Evolutionary conservation across 352 stramenopile genomes (phyloP).

Genomic region (Poterioochromonas sp.): DNA sequence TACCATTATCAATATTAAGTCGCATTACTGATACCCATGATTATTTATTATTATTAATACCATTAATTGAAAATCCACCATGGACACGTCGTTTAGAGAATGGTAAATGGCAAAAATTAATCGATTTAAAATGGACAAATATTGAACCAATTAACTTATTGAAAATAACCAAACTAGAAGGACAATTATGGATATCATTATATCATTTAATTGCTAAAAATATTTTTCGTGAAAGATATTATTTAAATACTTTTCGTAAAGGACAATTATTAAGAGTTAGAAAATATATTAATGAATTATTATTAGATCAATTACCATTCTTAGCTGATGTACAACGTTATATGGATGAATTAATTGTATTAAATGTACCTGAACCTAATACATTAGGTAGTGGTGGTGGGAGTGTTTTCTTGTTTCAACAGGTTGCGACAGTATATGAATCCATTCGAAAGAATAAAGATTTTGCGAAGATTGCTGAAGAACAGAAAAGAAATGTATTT

Average conservation of each 20-base stretch:
- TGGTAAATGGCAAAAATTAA: conserved; percentile 45
- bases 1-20: conserved; percentile 72
- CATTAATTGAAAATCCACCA: conserved; percentile 85
- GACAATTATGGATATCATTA: conserved; percentile 82
- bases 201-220: conserved; percentile 85
- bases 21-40: conserved; percentile 92
- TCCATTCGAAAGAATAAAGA: not conserved
- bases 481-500: conserved; percentile 5
- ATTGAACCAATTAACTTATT: conserved; percentile 75
- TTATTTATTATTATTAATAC: conserved; percentile 74
- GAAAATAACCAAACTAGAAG: conserved; percentile 79
- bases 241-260: conserved; percentile 85
- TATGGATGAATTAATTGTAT: conserved; percentile 85
- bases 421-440: conserved; percentile 16
- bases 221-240: conserved; percentile 80
- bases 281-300: conserved; percentile 85
- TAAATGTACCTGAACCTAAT: conserved; percentile 59
- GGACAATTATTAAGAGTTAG: conserved; percentile 76
- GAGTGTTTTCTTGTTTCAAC: conserved; percentile 36
- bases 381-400: not conserved
- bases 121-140: conserved; percentile 81
- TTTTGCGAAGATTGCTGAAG: not conserved
- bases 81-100: conserved; percentile 66
- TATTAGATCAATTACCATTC: conserved; percentile 88
- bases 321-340: conserved; percentile 78